These are phyloP conservation scores for Pneumocystis oryctolagi DNA, from an alignment of 1,139 yeast species.

Conservation along the genomic window DNA sequence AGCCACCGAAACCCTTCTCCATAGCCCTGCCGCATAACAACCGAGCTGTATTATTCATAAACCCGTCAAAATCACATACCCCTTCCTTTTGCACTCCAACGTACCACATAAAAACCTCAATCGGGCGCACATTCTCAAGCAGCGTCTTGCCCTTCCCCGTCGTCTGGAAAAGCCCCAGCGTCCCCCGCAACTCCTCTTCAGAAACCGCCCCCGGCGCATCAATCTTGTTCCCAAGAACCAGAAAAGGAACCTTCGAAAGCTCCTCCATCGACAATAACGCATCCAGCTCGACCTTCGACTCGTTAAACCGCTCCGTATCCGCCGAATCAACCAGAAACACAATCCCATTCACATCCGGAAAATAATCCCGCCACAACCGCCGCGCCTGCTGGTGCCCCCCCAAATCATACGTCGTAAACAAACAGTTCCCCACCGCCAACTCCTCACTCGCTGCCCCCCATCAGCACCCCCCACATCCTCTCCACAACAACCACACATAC, in stretches of 20 bases:
- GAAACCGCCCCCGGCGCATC: conserved; percentile 89
- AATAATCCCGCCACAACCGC: conserved; percentile 97
- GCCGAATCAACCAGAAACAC: conserved; percentile 96
- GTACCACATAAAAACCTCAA: conserved; percentile 93
- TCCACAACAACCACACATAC: neutral
- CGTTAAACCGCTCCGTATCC: conserved; percentile 87
- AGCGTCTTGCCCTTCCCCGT: conserved; percentile 62
- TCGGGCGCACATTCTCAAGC: conserved; percentile 68
- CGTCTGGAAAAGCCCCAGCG: conserved; percentile 73
- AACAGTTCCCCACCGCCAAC: conserved; percentile 81
- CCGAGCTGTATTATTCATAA: conserved; percentile 86
- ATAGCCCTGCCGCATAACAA: conserved; percentile 50
- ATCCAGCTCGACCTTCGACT: conserved; percentile 87
- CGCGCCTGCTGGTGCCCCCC: conserved; percentile 99
- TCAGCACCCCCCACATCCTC: neutral
- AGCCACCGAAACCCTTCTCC: conserved; percentile 88
- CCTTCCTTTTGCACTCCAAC: conserved; percentile 63
- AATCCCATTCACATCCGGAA: conserved; percentile 97
- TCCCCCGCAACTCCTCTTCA: conserved; percentile 85
- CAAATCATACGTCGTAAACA: conserved; percentile 86
- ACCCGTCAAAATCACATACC: conserved; percentile 69
- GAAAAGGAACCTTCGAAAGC: conserved; percentile 74
- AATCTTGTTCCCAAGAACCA: conserved; percentile 89
- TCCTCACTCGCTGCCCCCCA: conserved; percentile 62
- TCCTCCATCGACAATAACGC: conserved; percentile 86